Evolutionary conservation across 192 early-diverging fungal genomes (phyloP).

Genomic region (Physocladia obscura): DNA sequence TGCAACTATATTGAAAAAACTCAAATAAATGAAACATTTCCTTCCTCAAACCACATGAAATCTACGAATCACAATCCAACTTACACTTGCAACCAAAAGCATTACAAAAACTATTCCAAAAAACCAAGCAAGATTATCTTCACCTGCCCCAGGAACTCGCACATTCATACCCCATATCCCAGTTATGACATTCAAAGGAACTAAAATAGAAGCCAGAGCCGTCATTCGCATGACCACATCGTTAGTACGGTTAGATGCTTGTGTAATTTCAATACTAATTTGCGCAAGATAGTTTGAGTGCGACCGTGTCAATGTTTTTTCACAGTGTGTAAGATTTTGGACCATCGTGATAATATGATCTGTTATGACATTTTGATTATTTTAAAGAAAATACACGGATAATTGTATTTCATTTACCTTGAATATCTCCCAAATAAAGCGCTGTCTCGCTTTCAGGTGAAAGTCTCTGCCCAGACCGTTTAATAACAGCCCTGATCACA

Average conservation of each 20-base stretch:
- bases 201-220: slow-evolving; percentile 80
- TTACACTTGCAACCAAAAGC: slow-evolving; percentile 21
- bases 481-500: slow-evolving; percentile 68
- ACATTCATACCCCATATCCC: slow-evolving; percentile 55
- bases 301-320: slow-evolving; percentile 67
- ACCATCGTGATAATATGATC: slow-evolving; percentile 75
- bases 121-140: slow-evolving; percentile 45
- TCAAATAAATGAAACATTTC: neutral
- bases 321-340: slow-evolving; percentile 68
- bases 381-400: neutral
- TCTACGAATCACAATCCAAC: slow-evolving; percentile 22
- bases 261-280: slow-evolving; percentile 70
- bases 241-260: slow-evolving; percentile 75
- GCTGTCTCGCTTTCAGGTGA: slow-evolving; percentile 45
- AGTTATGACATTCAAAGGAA: slow-evolving; percentile 89
- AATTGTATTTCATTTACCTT: slow-evolving; percentile 33
- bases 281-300: slow-evolving; percentile 83
- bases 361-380: slow-evolving; percentile 37
- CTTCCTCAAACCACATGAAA: slow-evolving; percentile 14
- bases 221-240: slow-evolving; percentile 87
- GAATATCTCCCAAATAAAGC: slow-evolving; percentile 64
- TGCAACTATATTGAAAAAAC: too few relatives aligned
- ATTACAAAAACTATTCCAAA: slow-evolving; percentile 39
- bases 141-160: slow-evolving; percentile 48
- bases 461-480: slow-evolving; percentile 51